Evolutionary conservation across 805 yeast species (phyloP).

Genomic region (Nakazawaea laoshanensis): DNA sequence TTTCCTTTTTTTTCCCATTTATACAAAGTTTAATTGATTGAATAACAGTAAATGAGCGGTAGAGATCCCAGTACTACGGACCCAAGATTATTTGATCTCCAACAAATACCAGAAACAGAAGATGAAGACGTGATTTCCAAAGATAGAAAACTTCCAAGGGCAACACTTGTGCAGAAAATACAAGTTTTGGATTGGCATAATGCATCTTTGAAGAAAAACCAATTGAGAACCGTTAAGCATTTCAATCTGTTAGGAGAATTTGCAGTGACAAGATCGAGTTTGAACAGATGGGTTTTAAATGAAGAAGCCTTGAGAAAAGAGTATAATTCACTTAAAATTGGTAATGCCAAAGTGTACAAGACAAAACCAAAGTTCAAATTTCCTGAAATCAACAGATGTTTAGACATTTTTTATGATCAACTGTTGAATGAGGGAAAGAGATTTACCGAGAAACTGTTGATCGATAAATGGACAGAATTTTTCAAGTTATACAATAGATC

Average conservation of each 20-base stretch:
- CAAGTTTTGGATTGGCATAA: constrained; percentile 27
- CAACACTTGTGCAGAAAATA: constrained; percentile 28
- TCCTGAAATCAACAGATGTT: constrained; percentile 25
- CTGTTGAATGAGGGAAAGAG: constrained; percentile 20
- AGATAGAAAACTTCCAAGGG: constrained; percentile 20
- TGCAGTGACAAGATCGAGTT: constrained; percentile 27
- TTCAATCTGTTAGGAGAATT: constrained; percentile 22
- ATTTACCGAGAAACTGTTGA: constrained; percentile 21
- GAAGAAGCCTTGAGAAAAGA: constrained; percentile 23
- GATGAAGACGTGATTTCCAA: constrained; percentile 2
- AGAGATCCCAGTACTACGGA: too few relatives aligned
- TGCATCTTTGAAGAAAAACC: constrained; percentile 21
- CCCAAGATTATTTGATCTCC: too few relatives aligned
- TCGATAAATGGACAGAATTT: constrained; percentile 21
- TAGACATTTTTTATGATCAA: constrained; percentile 28
- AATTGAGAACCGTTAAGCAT: constrained; percentile 24
- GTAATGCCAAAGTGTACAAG: constrained; percentile 20
- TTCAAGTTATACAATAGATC: constrained; percentile 15
- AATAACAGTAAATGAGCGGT: too few relatives aligned
- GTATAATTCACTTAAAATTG: constrained; percentile 17
- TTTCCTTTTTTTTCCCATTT: constrained; percentile 2
- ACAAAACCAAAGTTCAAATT: constrained; percentile 23
- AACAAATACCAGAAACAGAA: constrained; percentile 2
- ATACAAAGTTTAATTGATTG: too few relatives aligned
- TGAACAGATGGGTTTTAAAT: constrained; percentile 29